phyloP scores from a whole-genome alignment of 1,284 basidiomycete species.

The Fomitopsis betulina region DNA sequence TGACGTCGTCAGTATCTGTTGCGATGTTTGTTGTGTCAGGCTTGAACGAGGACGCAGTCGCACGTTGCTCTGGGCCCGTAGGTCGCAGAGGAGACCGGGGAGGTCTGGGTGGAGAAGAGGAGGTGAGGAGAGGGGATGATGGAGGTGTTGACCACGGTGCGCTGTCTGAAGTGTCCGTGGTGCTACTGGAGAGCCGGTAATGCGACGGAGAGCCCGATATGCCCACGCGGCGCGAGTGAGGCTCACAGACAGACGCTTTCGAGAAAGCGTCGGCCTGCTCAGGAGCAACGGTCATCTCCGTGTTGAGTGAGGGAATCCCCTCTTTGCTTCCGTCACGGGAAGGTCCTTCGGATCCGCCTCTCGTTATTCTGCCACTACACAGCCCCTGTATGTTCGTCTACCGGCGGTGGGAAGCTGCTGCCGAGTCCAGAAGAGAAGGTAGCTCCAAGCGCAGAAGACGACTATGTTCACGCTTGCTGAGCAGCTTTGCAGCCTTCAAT shows the following conservation, averaged over 20 bases:
- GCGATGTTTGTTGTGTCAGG: slow-evolving; percentile 9
- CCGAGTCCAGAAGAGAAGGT: not conserved
- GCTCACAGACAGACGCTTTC: slow-evolving; percentile 19
- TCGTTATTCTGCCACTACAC: not conserved
- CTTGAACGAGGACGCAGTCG: slow-evolving; percentile 6
- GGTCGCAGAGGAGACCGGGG: slow-evolving; percentile 28
- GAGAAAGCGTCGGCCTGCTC: slow-evolving; percentile 8
- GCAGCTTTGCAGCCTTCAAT: slow-evolving; percentile 1
- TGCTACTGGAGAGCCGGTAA: slow-evolving; percentile 18
- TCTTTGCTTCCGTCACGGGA: slow-evolving; percentile 6
- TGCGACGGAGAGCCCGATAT: slow-evolving; percentile 18
- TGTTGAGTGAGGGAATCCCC: slow-evolving; percentile 1
- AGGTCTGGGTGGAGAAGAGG: slow-evolving; percentile 27
- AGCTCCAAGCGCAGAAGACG: slow-evolving; percentile 1
- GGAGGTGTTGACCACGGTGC: slow-evolving; percentile 19
- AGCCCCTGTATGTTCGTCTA: not conserved
- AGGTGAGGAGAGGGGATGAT: slow-evolving; percentile 17
- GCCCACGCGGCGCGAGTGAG: slow-evolving; percentile 34
- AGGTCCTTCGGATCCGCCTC: slow-evolving; percentile 1
- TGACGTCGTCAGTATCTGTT: slow-evolving; percentile 10
- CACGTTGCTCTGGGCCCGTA: slow-evolving; percentile 9
- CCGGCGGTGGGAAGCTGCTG: not conserved
- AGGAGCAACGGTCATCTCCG: slow-evolving; percentile 23
- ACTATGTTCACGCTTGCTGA: not conserved
- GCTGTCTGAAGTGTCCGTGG: slow-evolving; percentile 14